Conservation (phyloP, 345 rosid species). For the Bruguiera sexangula region DNA sequence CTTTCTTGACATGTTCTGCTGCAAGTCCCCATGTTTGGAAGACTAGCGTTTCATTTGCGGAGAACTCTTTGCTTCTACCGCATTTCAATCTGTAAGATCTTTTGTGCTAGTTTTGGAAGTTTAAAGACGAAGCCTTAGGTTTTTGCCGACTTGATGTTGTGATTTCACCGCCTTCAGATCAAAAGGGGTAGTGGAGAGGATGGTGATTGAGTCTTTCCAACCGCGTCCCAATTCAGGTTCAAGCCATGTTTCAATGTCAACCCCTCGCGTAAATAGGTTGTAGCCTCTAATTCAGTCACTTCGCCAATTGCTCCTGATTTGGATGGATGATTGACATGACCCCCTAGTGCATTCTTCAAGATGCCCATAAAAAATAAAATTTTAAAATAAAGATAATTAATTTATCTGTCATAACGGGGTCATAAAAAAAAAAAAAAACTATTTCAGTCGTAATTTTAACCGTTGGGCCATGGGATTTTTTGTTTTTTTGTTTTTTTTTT, state of each 20-base stretch:
- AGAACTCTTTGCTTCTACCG: no score
- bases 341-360: background rate
- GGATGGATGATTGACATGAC: background rate
- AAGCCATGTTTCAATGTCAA: background rate
- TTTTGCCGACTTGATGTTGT: background rate
- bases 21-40: no score
- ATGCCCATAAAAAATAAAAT: background rate
- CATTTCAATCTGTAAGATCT: no score
- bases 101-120: background rate
- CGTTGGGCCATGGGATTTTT: no score
- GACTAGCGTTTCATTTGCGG: no score
- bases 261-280: background rate
- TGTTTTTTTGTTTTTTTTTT: no score
- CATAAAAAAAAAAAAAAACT: no score
- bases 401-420: background rate
- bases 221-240: background rate
- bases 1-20: no score
- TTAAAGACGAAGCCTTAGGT: background rate
- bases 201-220: background rate
- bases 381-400: background rate
- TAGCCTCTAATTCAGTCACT: slow-evolving; percentile 1
- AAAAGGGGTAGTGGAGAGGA: background rate
- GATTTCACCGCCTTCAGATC: background rate
- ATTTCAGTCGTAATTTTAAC: no score
- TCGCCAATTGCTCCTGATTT: background rate